Evolutionary conservation across 2,329 filamentous ascomycete genomes (phyloP), one percentile per base, ranked within the genome.

Genomic region (Aspergillus phoenicis): DNA sequence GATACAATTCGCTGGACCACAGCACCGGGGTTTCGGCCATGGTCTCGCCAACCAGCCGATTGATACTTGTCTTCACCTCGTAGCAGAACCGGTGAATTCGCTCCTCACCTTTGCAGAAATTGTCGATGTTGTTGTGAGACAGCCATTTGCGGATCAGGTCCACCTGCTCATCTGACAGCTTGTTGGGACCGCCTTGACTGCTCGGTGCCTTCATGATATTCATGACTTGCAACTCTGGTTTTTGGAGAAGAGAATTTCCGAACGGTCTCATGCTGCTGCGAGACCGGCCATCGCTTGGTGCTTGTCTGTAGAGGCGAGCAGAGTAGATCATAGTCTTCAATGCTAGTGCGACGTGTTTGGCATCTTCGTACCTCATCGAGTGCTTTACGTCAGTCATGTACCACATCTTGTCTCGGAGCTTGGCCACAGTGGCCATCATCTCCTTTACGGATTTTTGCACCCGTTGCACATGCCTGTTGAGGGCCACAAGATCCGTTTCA

Each of bases 321-420:
- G 63, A 87, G 83, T 76, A 87, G 81, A 63, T 89, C 95, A 99
- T 98, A 7, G 90, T 92, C 76, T 95, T 96, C 53, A 99, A 81
- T 4, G 94, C 95, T 62, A 91, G 85, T 5, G 93, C 91, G 51
- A 98, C 89, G 65, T 94, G 91, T 61, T 89, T 89, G 41, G 91
- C 92, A 67, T 96, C 90, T 62, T 95, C 91, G 70, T 97, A 98
- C 8, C 88, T 87, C 52, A 88, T 90, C 4, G 95, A 97, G 69
- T 94, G 93, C 64, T 91, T 89, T 28, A 98, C 93, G 74, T 97
- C 93, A 1, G 91, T 94, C 62, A 95, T 91, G 74, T 96, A 99
- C 95, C 95, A 99, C 91, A 98, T 97, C 82, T 98, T 98, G 74
- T 97, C 91, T 45, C 95, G 87, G 41, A 97, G 83, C 22, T 89